Base-by-base conservation (phyloP, 2,329 filamentous ascomycete species). In the Akanthomyces lecanii region DNA sequence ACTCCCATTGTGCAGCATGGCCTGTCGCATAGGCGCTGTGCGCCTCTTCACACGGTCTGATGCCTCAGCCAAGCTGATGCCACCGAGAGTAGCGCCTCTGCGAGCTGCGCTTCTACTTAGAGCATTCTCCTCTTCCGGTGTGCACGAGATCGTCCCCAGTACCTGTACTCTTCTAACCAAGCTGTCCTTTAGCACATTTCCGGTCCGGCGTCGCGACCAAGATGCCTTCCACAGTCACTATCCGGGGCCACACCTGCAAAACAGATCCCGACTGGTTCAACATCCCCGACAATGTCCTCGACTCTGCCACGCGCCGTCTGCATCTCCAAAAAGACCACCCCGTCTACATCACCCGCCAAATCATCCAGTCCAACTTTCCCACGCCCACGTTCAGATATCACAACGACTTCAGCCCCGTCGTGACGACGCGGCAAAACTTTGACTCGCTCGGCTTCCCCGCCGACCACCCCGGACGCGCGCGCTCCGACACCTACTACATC, bases 401-500 rank as follows among this genome's bases (percentile, higher is more conserved):
- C 80, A 92, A 91, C 71, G 81, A 86, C 61, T 85, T 93, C 70
- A 87, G 89, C 68, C 94, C 95, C 0, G 87, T 97, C 47, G 95
- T 98, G 28, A 88, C 89, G 40, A 90, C 91, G 2, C 77, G 81
- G 12, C 90, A 97, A 72, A 99, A 99, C 75, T 99, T 99, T 73
- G 95, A 99, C 77, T 95, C 93, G n/a, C 81, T 99, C 8, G 93
- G 93, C 51, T 98, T 99, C 72, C 89, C 93, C 0, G 71, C 81
- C 7, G 90, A 97, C 73, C 95, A 99, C 71, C 90, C 92, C 4
- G 95, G 95, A 64, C 89, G 95, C 57, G 90, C 86, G 67, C 86
- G 86, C 68, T 94, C 91, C 16, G 95, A 99, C 77, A 98, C 95
- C 0, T 99, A 98, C 81, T 99, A 99, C 76, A 78, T 99, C 71